phyloP scores from a whole-genome alignment of 331 rosid species.

The Malus hybrid region DNA sequence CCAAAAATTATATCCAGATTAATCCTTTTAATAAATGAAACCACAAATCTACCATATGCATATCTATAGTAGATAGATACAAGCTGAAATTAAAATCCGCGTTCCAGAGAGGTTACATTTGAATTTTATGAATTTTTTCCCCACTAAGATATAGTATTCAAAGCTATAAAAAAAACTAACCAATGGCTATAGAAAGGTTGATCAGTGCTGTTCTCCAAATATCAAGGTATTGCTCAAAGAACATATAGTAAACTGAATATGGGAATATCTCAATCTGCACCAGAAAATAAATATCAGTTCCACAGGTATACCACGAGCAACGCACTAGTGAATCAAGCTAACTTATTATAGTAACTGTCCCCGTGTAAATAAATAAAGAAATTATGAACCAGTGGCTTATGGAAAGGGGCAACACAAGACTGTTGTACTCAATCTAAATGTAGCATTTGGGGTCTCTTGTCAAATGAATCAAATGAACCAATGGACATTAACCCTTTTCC shows the following conservation, averaged over 20 bases:
- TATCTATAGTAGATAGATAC: not conserved
- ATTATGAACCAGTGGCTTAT: not conserved
- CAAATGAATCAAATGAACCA: not conserved
- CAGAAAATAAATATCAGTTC: conserved; percentile 30
- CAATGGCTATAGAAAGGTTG: conserved; percentile 94
- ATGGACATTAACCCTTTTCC: not conserved
- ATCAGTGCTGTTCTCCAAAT: conserved; percentile 93
- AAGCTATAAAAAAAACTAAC: conserved; percentile 31
- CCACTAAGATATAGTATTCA: not conserved
- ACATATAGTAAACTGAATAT: conserved; percentile 92
- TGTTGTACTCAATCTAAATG: not conserved
- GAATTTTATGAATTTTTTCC: not conserved
- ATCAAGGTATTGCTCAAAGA: conserved; percentile 97
- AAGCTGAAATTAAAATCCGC: not conserved
- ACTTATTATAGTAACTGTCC: not conserved
- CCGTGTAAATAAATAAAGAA: not conserved
- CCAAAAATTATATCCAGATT: conserved; percentile 4
- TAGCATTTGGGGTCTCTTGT: not conserved
- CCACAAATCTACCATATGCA: not conserved
- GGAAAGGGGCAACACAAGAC: not conserved
- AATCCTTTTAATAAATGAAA: not conserved
- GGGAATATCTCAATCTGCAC: conserved; percentile 97
- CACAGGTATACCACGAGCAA: conserved; percentile 7
- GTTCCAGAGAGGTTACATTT: not conserved
- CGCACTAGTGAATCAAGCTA: not conserved